Evolutionary conservation across 495 filamentous ascomycete genomes (phyloP), one percentile per base, ranked within the genome.

Genomic region (Staphylotrichum longicolle): DNA sequence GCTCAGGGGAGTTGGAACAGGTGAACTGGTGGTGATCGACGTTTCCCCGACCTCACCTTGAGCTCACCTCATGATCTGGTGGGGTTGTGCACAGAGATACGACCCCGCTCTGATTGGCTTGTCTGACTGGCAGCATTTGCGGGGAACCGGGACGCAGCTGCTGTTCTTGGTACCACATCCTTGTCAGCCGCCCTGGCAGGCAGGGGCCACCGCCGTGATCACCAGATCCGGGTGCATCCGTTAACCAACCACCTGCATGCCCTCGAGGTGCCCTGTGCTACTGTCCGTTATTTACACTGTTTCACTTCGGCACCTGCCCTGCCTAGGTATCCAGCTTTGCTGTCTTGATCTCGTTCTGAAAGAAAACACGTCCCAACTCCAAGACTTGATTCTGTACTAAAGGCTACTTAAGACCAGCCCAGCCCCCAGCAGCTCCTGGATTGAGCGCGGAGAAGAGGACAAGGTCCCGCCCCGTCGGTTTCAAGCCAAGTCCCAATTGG

Each of bases 201-300:
- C 34, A 33, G 46, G 4, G 4, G 39, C 20, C 12, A 33, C 12
- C 39, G 20, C 54, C 48, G 47, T 37, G 54, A 48, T 50, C 61
- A 59, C 49, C 40, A 49, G 54, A 30, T 34, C 54, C 54, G 45
- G 61, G 48, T 59, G 56, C 62, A 49, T 59, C 49, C 44, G 35
- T 54, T 44, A 27, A 46, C 62, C 62, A 64, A 60, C 62, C 57
- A 59, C 57, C 45, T 55, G 45, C 53, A 2, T n/a, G 30, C 45
- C 47, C 20, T 27, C 20, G 20, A 27, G 20, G 20, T 27, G 20
- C 20, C 20, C 35, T 48, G 46, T 62, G 47, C 7, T 57, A 57
- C 60, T 39, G 20, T 40, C 46, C 32, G 32, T 49, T 42, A 33
- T 51, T 41, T 52, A 35, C 37, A 34, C 47, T 50, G 48, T 63